Conservation (phyloP, 495 filamentous ascomycete species). For the Entonaema liquescens region DNA sequence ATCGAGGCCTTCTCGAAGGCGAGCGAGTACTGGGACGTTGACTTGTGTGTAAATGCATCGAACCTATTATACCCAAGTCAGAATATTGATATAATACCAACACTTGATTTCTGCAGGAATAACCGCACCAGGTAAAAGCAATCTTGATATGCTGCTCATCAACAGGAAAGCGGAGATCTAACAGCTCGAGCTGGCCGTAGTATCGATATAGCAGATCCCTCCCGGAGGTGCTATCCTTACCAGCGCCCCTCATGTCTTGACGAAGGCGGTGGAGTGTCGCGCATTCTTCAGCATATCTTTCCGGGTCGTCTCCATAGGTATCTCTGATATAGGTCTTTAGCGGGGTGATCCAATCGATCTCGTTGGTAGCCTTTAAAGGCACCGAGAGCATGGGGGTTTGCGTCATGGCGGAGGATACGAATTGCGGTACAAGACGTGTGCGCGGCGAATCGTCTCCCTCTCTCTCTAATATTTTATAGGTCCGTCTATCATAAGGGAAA, state of each 20-base stretch:
- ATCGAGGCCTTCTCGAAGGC: slow-evolving; percentile 99
- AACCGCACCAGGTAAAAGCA: slow-evolving; percentile 89
- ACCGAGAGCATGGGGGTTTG: slow-evolving; percentile 91
- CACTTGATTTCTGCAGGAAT: neutral
- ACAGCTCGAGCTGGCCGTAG: slow-evolving; percentile 93
- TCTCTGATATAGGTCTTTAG: slow-evolving; percentile 93
- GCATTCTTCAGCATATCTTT: slow-evolving; percentile 93
- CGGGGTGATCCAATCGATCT: slow-evolving; percentile 97
- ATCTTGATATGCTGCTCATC: slow-evolving; percentile 99
- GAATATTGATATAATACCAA: slow-evolving; percentile 5
- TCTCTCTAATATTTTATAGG: neutral
- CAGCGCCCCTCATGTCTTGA: slow-evolving; percentile 98
- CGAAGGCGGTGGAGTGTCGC: slow-evolving; percentile 93
- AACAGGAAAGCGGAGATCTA: slow-evolving; percentile 94
- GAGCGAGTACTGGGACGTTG: slow-evolving; percentile 93
- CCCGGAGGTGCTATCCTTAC: slow-evolving; percentile 94
- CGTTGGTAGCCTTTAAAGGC: slow-evolving; percentile 97
- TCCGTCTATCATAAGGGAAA: slow-evolving; percentile 20
- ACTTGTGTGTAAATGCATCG: slow-evolving; percentile 97
- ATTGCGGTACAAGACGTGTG: slow-evolving; percentile 9
- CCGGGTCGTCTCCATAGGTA: slow-evolving; percentile 95
- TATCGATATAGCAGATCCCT: slow-evolving; percentile 95
- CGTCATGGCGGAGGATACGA: slow-evolving; percentile 62
- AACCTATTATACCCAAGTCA: slow-evolving; percentile 68
- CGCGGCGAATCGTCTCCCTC: neutral